These are phyloP conservation scores for Trichosporon coremiiforme DNA, from an alignment of 1,284 basidiomycete species.

Conservation along the genomic window DNA sequence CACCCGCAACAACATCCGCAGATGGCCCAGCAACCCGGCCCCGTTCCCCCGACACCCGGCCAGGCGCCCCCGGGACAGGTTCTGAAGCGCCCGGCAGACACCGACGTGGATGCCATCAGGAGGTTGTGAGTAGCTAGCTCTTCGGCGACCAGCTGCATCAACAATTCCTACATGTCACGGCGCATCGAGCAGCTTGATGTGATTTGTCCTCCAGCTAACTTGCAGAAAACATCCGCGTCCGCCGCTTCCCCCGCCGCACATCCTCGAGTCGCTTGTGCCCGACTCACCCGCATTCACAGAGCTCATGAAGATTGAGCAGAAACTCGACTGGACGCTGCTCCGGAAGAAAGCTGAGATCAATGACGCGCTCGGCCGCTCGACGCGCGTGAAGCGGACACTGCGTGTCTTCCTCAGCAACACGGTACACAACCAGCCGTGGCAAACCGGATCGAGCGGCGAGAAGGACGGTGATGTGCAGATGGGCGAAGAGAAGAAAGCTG, in stretches of 20 bases:
- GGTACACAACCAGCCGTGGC: slow-evolving; percentile 82
- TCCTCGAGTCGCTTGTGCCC: slow-evolving; percentile 60
- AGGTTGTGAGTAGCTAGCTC: slow-evolving; percentile 8
- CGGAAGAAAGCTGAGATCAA: slow-evolving; percentile 87
- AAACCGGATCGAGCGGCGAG: slow-evolving; percentile 56
- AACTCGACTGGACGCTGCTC: slow-evolving; percentile 92
- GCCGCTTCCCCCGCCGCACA: slow-evolving; percentile 54
- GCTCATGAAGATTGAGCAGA: slow-evolving; percentile 82
- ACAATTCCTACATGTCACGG: background rate
- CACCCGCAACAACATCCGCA: slow-evolving; percentile 9
- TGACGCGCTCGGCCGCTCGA: slow-evolving; percentile 65
- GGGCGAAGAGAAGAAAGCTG: slow-evolving; percentile 23
- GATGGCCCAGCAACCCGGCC: slow-evolving; percentile 1
- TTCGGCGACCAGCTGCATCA: background rate
- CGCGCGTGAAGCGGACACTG: slow-evolving; percentile 69
- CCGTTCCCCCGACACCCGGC: background rate
- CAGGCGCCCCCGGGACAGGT: background rate
- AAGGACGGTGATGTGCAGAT: slow-evolving; percentile 14
- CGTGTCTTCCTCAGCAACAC: slow-evolving; percentile 88
- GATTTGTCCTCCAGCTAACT: slow-evolving; percentile 7
- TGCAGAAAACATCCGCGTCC: slow-evolving; percentile 45
- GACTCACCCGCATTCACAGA: slow-evolving; percentile 85
- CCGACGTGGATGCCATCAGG: slow-evolving; percentile 1
- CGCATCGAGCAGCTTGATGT: background rate
- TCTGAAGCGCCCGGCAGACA: slow-evolving; percentile 3